Base-by-base conservation (phyloP, 2,329 filamentous ascomycete species). In the Pseudovirgaria hyperparasitica region DNA sequence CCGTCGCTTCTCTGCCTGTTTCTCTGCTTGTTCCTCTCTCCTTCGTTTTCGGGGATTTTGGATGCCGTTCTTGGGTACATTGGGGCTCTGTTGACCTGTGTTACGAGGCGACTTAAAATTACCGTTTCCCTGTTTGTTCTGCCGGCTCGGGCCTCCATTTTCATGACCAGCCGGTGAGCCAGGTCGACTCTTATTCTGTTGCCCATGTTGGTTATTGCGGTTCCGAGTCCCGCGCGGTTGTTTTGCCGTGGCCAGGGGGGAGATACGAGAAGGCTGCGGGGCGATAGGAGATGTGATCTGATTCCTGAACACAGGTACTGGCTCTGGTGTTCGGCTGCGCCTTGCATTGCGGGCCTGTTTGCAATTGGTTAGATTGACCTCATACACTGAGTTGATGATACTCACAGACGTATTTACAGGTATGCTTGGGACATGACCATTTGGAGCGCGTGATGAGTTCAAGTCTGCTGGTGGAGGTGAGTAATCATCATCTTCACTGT, bases 271-370 rank as follows among this genome's bases (percentile, higher is more conserved):
- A 28, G 82, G 79, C 44, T 82, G 80, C 15, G 82, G 80, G 27
- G 81, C 81, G 45, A 77, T 58, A 22, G 77, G 78, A 19, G 74
- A 76, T 26, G 75, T 70, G 42, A 86, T 76, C 47, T 85, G 77
- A 40, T 74, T 76, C 45, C 74, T 72, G 41, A 86, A 64, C n/a
- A n/a, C n/a, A n/a, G n/a, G n/a, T n/a, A n/a, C n/a, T n/a, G n/a
- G n/a, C n/a, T n/a, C n/a, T n/a, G n/a, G n/a, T n/a, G n/a, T n/a
- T n/a, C n/a, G n/a, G n/a, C n/a, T n/a, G n/a, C n/a, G n/a, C n/a
- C n/a, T n/a, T n/a, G n/a, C n/a, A n/a, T n/a, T n/a, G n/a, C n/a
- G n/a, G n/a, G n/a, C n/a, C n/a, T n/a, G n/a, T n/a, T n/a, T n/a
- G n/a, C n/a, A n/a, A n/a, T n/a, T n/a, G n/a, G n/a, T n/a, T n/a